Base-by-base conservation (phyloP, 1,139 yeast species). In the Taphrina pruni region DNA sequence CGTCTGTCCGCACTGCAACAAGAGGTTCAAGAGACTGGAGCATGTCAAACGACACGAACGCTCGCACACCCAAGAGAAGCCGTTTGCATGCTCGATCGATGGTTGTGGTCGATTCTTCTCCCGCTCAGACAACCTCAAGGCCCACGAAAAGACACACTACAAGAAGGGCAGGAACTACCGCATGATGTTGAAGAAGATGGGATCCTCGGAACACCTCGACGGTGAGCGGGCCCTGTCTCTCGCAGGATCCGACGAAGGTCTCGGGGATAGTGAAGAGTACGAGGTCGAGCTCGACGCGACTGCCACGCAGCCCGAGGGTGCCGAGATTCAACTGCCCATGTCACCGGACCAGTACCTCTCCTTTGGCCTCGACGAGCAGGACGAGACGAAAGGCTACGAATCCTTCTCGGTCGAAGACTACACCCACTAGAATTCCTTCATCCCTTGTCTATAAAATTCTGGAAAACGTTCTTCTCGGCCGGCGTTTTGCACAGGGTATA, bases 101-200 rank as follows among this genome's bases (percentile, higher is more conserved):
- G 87, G 88, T n/a, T 92, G 97, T 79, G 86, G 83, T 8, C 93
- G 96, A 36, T 80, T 92, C 69, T 92, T 92, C 78, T 92, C 97
- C 60, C 85, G 97, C 75, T 97, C 91, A 77, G 97, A 92, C 78
- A 92, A 92, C 78, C 91, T 97, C 78, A 89, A 89, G 88, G 97
- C 92, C 77, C 97, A 92, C 77, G 89, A 85, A 78, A 86, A 91
- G 76, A 90, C 96, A 6, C 97, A 91, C 77, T 51, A 48, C 54
- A 61, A 62, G 46, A 48, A 39, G 52, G 69, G 69, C 21, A 38
- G 69, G 17, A 64, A 64, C 21, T 54, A 56, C 58, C 20, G 60
- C 48, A 55, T 55, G 67, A 64, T 64, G 67, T 36, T 36, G 20
- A 64, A 64, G 56, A 45, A 48, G 45, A 26, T 57, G 52, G 55